Base-by-base conservation (phyloP, 1,284 basidiomycete genomes). In the Abortiporus biennis region DNA sequence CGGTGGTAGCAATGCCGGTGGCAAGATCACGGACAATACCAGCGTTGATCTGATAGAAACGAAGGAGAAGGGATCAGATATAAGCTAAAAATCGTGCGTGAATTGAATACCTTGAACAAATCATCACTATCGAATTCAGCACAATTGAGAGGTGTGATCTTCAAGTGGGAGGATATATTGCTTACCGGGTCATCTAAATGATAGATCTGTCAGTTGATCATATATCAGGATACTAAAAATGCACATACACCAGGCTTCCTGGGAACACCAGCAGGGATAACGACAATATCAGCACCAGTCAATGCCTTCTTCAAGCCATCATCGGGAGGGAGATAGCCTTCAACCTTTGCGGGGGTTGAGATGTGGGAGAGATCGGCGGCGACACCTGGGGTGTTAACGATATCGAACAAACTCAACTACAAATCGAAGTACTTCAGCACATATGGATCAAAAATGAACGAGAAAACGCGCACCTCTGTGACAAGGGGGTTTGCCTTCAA, bases 191-290 rank as follows among this genome's bases (percentile, higher is more conserved):
- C 85, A 87, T 87, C 85, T 87, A 58, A 46, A 15, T 24, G 24
- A 42, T 20, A 45, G 32, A 21, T 23, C 20, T 13, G 29, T 37
- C 8, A 30, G n/a, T 29, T 29, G 27, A n/a, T n/a, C n/a, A n/a
- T n/a, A n/a, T n/a, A n/a, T 27, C 13, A 36, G 46, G 8, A 49
- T 42, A 40, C 27, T 36, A 24, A 15, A 15, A 31, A 41, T 38
- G 22, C 37, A 73, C 85, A 52, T 59, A 90, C 85, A 47, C 91
- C 91, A 56, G 92, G 92, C 71, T 99, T 99, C 56, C 96, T 79
- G 47, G 96, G 95, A 8, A 98, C 85, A 68, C 96, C 95, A 55
- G 95, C 96, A 47, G 96, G 96, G 64, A 99, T 97, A 54, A 99
- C 80, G 56, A 99, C 83, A 51, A 98, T 61, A 53, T 97, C 81